Evolutionary conservation across 192 early-diverging fungal species (phyloP).

Genomic region (Gamsiella multidivaricata): DNA sequence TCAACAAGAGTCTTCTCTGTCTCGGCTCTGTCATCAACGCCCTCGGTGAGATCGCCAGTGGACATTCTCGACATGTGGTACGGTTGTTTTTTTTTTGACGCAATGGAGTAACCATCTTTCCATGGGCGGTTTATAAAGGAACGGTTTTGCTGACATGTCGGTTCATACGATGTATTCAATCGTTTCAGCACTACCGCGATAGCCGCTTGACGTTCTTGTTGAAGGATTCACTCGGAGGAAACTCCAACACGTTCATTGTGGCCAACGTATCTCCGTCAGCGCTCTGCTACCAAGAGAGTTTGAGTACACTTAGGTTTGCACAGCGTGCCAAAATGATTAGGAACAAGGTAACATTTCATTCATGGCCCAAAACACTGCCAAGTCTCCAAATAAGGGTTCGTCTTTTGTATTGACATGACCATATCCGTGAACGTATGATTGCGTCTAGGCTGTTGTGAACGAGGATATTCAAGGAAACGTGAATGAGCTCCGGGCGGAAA

Average conservation of each 20-base stretch:
- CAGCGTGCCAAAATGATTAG: slow-evolving; percentile 78
- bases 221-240: slow-evolving; percentile 76
- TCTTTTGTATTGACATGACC: too few relatives aligned
- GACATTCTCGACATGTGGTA: slow-evolving; percentile 68
- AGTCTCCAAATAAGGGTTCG: too few relatives aligned
- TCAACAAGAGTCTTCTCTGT: slow-evolving; percentile 83
- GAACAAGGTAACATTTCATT: slow-evolving; percentile 74
- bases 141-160: background rate
- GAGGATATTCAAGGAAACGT: slow-evolving; percentile 75
- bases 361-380: background rate
- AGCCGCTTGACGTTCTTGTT: slow-evolving; percentile 76
- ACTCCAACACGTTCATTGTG: slow-evolving; percentile 75
- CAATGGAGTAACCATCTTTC: too few relatives aligned
- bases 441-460: slow-evolving; percentile 67
- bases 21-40: slow-evolving; percentile 90
- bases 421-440: too few relatives aligned
- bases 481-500: slow-evolving; percentile 70
- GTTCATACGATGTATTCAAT: too few relatives aligned
- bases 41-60: slow-evolving; percentile 70
- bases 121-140: background rate
- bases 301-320: slow-evolving; percentile 75
- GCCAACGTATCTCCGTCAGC: slow-evolving; percentile 66
- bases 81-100: background rate
- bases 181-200: slow-evolving; percentile 68
- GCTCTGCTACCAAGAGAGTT: slow-evolving; percentile 64